Base-by-base conservation (phyloP, 495 filamentous ascomycete species). In the Penicillium paxilli region DNA sequence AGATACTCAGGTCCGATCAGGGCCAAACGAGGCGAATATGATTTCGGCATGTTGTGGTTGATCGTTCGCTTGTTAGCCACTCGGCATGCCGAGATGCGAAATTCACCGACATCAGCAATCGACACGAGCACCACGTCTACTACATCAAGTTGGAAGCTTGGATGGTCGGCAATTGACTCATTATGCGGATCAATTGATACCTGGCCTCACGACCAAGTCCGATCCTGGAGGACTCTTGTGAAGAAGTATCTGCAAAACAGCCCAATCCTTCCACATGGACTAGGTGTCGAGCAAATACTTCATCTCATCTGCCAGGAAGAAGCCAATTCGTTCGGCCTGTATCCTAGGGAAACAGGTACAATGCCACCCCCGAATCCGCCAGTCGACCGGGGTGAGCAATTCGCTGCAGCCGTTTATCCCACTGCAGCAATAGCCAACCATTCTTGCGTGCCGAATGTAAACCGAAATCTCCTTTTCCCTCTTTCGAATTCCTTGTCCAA, bases 31-130 rank as follows among this genome's bases (percentile, higher is more conserved):
- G 62, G 68, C 35, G 70, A 73, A 52, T 75, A 73, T 51, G 60
- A 66, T 16, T 75, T 75, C 30, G 70, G 72, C 11, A 72, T 75
- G 72, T 20, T 73, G 28, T 75, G 72, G 72, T 24, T 75, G 50
- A 73, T 75, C 55, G 65, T 75, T 11, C 66, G 72, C 4, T 46
- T 73, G 7, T 58, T 75, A 32, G 67, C 72, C n/a, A 62, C 58
- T 11, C 60, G 68, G 24, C 57, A 60, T 24, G 12, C 46, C 11
- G 61, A 70, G 41, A 2, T 50, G 26, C 40, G 46, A 20, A 14
- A 42, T 12, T 23, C 40, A 12, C 16, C 35, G 8, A 16, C 35
- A 4, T 11, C 37, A 21, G 16, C 33, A 22, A 41, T 21, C 12
- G 19, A 21, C 22, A 9, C n/a, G 2, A 23, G 1, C 5, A 5